Base-by-base conservation (phyloP, 176 grass and related monocot species). In the Cenchrus fungigraminus region DNA sequence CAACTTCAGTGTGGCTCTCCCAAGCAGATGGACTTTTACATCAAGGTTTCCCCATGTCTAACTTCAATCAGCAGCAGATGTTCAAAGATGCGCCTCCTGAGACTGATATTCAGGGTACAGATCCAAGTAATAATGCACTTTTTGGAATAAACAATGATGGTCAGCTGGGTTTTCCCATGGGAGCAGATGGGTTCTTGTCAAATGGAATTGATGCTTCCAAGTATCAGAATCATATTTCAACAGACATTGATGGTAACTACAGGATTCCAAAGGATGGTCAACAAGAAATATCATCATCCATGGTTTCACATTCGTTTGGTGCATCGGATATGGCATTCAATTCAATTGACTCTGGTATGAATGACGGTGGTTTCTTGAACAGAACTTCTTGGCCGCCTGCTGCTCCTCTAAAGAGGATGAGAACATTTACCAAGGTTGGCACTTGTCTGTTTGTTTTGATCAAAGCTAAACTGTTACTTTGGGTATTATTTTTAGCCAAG, bases 251-350 rank as follows among this genome's bases (percentile, higher is more conserved):
- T 78, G 91, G 66, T 57, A 94, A 74, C 80, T 92, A 92, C 76
- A 90, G 78, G 68, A 85, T 81, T 15, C 77, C 91, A 55, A 91
- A 91, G 65, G 91, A 97, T 83, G 87, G 87, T 13, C 91, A 93
- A 46, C 94, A 86, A 77, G 94, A 97, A 86, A 70, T 97, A 72
- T 91, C 91, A 19, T 97, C 94, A 69, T 91, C 91, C 37, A 87
- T 94, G 87, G 91, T 97, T 87, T 97, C 91, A 69, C 94, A 94
- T 9, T 91, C 94, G 74, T 90, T 97, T 86, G 91, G 94, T 50
- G 94, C 90, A 25, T 86, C 94, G 9, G 94, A 97, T 67, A 83
- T 97, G 80, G 91, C 91, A 58, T 97, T 97, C 74, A 93, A 96
- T 79, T 95, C 97, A 56, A 95, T 94, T 28, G 97, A 99, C 87